A percentile compares a stretch with the other conserved stretches of the same genome.
Conservation (phyloP, 1,284 basidiomycete genomes). For the Ceratobasidium sp. region DNA sequence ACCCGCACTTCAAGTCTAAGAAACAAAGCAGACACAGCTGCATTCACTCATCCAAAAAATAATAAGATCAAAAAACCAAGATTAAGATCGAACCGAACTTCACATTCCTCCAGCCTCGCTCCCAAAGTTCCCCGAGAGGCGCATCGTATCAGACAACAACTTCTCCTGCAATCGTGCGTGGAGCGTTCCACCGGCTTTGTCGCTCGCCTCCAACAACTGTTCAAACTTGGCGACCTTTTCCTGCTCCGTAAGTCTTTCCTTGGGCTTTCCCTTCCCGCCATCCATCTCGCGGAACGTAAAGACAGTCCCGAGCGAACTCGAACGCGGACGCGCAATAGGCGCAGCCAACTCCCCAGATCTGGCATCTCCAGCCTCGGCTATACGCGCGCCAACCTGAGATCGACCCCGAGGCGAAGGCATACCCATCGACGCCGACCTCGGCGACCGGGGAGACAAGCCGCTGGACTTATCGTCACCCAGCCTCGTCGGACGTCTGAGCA, state of each 20-base stretch:
- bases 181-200: slow-evolving; percentile 48
- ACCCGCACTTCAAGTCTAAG: not conserved
- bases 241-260: slow-evolving; percentile 41
- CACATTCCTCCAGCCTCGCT: slow-evolving; percentile 14
- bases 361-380: too few species aligned
- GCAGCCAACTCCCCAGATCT: too few species aligned
- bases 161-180: slow-evolving; percentile 38
- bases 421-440: slow-evolving; percentile 37
- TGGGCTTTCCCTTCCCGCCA: not conserved
- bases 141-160: slow-evolving; percentile 12
- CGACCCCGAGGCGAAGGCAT: slow-evolving; percentile 33
- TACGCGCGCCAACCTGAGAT: too few species aligned
- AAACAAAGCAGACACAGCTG: slow-evolving; percentile 1
- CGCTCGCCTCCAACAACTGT: slow-evolving; percentile 48
- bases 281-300: slow-evolving; percentile 38
- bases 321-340: slow-evolving; percentile 17
- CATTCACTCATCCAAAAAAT: too few species aligned
- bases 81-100: too few species aligned
- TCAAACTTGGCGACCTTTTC: slow-evolving; percentile 49
- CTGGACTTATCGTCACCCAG: not conserved
- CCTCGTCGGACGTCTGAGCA: slow-evolving; percentile 27
- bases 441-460: not conserved
- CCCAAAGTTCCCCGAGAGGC: not conserved
- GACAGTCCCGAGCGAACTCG: slow-evolving; percentile 37
- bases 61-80: too few species aligned